A percentile compares a stretch with the other conserved stretches of the same genome.
Evolutionary conservation across 176 grass and related monocot genomes (phyloP).

Genomic region (Phyllostachys edulis): DNA sequence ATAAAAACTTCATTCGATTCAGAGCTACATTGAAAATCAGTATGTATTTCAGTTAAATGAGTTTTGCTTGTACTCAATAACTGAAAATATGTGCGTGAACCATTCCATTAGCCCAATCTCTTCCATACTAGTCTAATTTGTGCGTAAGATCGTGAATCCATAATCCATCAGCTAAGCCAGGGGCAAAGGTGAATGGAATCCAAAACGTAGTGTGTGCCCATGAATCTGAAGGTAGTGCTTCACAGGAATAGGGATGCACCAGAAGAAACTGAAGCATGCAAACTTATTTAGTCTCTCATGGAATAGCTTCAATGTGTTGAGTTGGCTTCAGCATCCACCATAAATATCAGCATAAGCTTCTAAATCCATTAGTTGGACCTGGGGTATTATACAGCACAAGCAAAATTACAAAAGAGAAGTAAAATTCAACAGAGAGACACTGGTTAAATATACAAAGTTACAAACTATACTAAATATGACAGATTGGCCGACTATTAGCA

Average conservation of each 20-base stretch:
- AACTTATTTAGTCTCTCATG: constrained; percentile 20
- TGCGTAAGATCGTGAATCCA: not conserved
- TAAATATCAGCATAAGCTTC: not conserved
- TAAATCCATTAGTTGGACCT: constrained; percentile 33
- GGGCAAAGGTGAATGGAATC: not conserved
- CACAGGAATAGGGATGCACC: constrained; percentile 22
- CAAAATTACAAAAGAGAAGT: constrained; percentile 18
- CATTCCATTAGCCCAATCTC: not conserved
- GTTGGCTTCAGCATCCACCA: constrained; percentile 17
- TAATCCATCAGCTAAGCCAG: constrained; percentile 11
- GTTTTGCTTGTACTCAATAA: not conserved
- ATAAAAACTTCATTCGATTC: not conserved
- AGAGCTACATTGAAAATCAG: not conserved
- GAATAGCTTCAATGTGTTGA: constrained; percentile 13
- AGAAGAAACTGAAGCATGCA: constrained; percentile 30
- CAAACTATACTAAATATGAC: not conserved
- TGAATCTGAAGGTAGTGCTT: not conserved
- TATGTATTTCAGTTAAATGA: not conserved
- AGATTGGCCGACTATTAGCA: not conserved
- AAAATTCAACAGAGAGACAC: constrained; percentile 20
- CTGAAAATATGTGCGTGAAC: constrained; percentile 5
- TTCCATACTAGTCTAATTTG: not conserved
- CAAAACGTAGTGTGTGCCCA: not conserved
- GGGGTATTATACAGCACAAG: not conserved
- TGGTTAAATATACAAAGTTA: not conserved